Base-by-base conservation (phyloP, 2,329 filamentous ascomycete species). In the Beauveria pseudobassiana region DNA sequence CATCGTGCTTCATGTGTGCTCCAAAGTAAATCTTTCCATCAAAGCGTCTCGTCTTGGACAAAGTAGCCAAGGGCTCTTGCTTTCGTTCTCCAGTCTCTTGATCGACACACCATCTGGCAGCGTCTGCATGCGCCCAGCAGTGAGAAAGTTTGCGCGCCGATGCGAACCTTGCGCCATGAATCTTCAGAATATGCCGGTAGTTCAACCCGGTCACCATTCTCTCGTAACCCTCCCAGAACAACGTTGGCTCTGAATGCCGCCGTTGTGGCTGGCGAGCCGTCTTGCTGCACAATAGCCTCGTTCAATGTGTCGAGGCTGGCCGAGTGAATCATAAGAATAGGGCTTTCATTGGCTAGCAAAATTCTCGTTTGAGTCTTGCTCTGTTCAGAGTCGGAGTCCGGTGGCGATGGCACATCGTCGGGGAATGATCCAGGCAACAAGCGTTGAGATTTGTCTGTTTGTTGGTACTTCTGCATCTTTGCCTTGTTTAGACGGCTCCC, bases 21-120 rank as follows among this genome's bases (percentile, higher is more conserved):
- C 95, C 95, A 77, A 99, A 99, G 67, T 89, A 89, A 3, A 97
- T 88, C 74, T 92, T 92, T 1, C 92, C 91, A 57, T 90, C 86
- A 65, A 91, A 86, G 62, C 90, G 84, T 67, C 95, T 84, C 12
- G 91, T 96, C 78, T 96, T 96, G 1, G 90, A 88, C 63, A 99
- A 76, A 1, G 92, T 97, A 3, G 89, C 84, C 70, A 95, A 96
- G 0, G 95, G 95, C 73, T 98, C 95, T 65, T 91, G 86, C 65
- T 87, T 85, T 72, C 86, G 89, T 65, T 86, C 81, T 0, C 87
- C 92, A 14, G 88, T 96, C 52, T 86, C 79, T 72, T 97, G 95
- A 69, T 99, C 87, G 51, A 98, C 85, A 71, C 10, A 99, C 88
- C 93, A 99, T 98, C 72, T 96, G 92, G 68, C 95, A 99, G 63